Base-by-base conservation (phyloP, 1,284 basidiomycete species). In the Microbotryum silenes-acaulis region DNA sequence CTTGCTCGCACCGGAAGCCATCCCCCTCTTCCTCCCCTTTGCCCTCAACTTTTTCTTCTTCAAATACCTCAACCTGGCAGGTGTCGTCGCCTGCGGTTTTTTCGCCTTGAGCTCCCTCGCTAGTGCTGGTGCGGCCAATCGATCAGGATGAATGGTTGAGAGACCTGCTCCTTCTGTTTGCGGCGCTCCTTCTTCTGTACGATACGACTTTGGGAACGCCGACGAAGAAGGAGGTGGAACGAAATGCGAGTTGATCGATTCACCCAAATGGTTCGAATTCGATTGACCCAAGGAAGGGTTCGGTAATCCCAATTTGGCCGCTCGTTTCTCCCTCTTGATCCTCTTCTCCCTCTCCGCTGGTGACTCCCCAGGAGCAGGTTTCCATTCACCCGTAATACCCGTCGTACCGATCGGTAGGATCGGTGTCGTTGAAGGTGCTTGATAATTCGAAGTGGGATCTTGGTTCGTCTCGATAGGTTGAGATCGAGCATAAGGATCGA, bases 21-120 rank as follows among this genome's bases (percentile, higher is more conserved):
- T 71, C 0, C 77, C 74, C 60, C 79, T 78, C 60, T 80, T 77
- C 54, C 79, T 77, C 48, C 79, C 77, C 72, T 85, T 85, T 72
- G 81, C 78, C 56, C 82, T 79, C 58, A 81, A 79, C 68, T 81
- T 81, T 75, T 87, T 87, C 58, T 81, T 81, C 68, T 82, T 82
- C 45, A 86, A 76, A 74, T 87, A 87, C 60, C 82, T 77, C 68
- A 81, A 76, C 73, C 87, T 84, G 7, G 83, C 81, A 47, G 79
- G 82, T 1, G 82, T 82, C 74, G 83, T 75, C 14, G 63, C 64
- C 64, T 75, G 64, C 12, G 61, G 44, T 51, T 66, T 33, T 33
- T 61, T 61, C 16, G 46, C 37, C 37, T 42, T 42, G 37, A 42
- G 10, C 37, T 42, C 37, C 37, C 37, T 42, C 16, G 56, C 56